Conservation (phyloP, 2,329 filamentous ascomycete species). For the Alternaria sp. region DNA sequence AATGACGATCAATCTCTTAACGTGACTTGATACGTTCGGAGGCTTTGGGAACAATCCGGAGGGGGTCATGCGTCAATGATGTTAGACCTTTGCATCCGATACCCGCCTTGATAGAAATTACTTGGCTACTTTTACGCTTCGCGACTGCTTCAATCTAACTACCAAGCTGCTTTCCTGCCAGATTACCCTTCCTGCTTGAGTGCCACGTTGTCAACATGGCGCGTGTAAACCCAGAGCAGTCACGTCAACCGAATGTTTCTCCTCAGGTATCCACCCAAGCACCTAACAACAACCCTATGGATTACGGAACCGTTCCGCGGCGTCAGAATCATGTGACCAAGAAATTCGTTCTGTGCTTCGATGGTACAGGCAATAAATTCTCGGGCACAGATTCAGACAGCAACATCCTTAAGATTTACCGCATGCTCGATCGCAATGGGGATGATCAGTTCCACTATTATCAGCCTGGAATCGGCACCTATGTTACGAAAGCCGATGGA, state of each 20-base stretch:
- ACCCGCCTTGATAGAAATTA: conserved; percentile 8
- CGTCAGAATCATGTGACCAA: conserved; percentile 49
- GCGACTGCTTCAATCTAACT: conserved; percentile 6
- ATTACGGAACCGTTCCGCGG: conserved; percentile 20
- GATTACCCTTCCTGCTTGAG: neutral
- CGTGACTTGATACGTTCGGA: conserved; percentile 6
- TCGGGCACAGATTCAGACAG: conserved; percentile 53
- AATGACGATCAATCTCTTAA: conserved; percentile 10
- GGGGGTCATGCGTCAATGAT: neutral
- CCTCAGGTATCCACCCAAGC: conserved; percentile 16
- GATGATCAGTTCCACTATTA: conserved; percentile 62
- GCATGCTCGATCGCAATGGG: conserved; percentile 71
- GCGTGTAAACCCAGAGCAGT: conserved; percentile 13
- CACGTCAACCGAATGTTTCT: conserved; percentile 9
- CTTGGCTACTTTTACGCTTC: conserved; percentile 11
- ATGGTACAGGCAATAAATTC: conserved; percentile 56
- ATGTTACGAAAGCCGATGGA: conserved; percentile 61
- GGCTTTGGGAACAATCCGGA: neutral
- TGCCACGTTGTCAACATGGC: conserved; percentile 15
- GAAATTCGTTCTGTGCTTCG: conserved; percentile 67
- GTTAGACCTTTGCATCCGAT: neutral
- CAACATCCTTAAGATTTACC: conserved; percentile 71
- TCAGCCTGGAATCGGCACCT: conserved; percentile 72
- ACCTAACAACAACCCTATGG: conserved; percentile 24
- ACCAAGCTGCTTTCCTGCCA: neutral